Evolutionary conservation across 768 basidiomycete species (phyloP).

Genomic region (Ramaria sp.): DNA sequence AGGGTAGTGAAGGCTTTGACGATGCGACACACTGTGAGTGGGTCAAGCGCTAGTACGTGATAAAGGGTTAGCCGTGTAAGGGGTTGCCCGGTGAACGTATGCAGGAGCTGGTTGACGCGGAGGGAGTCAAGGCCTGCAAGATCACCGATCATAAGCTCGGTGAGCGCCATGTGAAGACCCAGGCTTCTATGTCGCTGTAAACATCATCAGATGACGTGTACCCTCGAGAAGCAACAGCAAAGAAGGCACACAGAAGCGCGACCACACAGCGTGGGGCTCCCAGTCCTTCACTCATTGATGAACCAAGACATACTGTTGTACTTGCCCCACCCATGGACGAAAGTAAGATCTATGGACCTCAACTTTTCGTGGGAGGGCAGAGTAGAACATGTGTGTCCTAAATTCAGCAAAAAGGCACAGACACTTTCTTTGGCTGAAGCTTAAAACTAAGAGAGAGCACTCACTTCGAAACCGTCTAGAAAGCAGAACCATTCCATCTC

Average conservation of each 20-base stretch:
- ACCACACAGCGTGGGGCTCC: no score
- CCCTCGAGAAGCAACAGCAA: neutral
- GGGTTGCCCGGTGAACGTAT: neutral
- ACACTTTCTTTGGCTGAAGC: no score
- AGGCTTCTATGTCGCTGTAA: neutral
- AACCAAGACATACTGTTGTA: no score
- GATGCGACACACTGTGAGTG: neutral
- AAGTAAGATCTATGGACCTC: no score
- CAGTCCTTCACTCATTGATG: no score
- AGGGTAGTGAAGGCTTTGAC: slow-evolving; percentile 1
- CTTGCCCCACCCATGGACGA: no score
- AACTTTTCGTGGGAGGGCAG: no score
- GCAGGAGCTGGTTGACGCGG: slow-evolving; percentile 2
- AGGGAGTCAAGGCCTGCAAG: neutral
- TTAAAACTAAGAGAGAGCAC: neutral
- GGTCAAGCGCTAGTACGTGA: neutral
- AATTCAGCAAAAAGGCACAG: neutral
- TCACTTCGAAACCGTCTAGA: slow-evolving; percentile 3
- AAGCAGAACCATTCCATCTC: slow-evolving; percentile 5
- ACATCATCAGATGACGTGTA: neutral
- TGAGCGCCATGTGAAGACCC: neutral
- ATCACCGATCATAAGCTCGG: slow-evolving; percentile 6
- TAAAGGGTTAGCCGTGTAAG: slow-evolving; percentile 2
- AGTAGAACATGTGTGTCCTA: neutral
- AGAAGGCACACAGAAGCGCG: no score